A percentile compares a stretch with the other conserved stretches of the same genome.
phyloP scores from a whole-genome alignment of 1,284 basidiomycete species.

The Fomitopsis schrenkii region DNA sequence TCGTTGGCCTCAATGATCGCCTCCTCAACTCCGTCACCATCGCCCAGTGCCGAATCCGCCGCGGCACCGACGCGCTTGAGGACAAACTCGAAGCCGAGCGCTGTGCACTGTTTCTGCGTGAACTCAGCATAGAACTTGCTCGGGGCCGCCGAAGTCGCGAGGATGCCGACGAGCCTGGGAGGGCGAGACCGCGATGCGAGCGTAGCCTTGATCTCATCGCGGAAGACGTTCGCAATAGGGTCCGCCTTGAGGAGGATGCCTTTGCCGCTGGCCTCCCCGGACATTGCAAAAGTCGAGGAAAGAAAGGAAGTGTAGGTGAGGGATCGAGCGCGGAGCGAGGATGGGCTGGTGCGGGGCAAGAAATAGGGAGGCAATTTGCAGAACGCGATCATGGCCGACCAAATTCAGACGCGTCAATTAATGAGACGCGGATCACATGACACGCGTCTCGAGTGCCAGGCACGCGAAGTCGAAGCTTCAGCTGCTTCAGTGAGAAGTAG shows the following conservation, averaged over 20 bases:
- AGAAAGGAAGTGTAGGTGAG: not conserved
- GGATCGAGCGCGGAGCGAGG: not conserved
- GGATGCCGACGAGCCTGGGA: conserved; percentile 89
- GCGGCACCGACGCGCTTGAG: conserved; percentile 72
- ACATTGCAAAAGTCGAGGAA: not conserved
- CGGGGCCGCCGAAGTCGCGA: conserved; percentile 84
- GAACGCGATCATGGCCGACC: not conserved
- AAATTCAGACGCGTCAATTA: conserved; percentile 1
- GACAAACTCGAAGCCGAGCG: conserved; percentile 86
- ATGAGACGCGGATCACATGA: conserved; percentile 2
- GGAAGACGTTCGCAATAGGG: conserved; percentile 61
- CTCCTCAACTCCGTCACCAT: conserved; percentile 83
- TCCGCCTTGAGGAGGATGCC: conserved; percentile 76
- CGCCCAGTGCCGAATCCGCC: conserved; percentile 38
- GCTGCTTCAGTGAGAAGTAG: too few relatives aligned
- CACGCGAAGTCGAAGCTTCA: not conserved
- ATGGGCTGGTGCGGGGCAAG: not conserved
- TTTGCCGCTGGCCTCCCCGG: conserved; percentile 38
- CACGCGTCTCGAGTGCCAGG: not conserved
- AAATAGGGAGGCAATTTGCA: not conserved
- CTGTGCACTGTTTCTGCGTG: conserved; percentile 88
- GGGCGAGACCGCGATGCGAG: conserved; percentile 37
- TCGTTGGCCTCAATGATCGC: conserved; percentile 94
- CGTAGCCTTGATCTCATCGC: conserved; percentile 57
- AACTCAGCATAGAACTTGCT: conserved; percentile 93